Evolutionary conservation across 495 filamentous ascomycete species (phyloP).

Genomic region (Aspergillus avenaceus): DNA sequence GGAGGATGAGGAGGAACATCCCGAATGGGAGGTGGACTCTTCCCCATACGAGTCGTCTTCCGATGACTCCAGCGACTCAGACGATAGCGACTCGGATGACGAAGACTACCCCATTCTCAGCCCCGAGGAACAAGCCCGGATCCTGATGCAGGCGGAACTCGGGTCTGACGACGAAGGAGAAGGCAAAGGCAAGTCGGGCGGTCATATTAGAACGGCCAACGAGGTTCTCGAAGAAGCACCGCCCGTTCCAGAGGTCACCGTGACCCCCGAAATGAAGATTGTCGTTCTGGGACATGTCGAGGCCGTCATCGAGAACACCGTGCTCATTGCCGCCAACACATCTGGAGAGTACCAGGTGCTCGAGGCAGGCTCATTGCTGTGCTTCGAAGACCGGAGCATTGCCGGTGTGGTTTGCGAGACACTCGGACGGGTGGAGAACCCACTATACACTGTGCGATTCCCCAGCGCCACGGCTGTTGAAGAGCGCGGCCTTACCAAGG

Average conservation of each 20-base stretch:
- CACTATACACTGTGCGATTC: constrained; percentile 75
- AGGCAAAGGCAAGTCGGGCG: constrained; percentile 42
- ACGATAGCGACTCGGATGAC: constrained; percentile 62
- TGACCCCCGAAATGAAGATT: constrained; percentile 73
- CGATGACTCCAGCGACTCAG: constrained; percentile 49
- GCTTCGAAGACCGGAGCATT: constrained; percentile 67
- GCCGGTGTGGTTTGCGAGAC: constrained; percentile 79
- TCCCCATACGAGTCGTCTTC: constrained; percentile 56
- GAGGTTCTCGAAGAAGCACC: constrained; percentile 64
- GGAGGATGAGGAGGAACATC: constrained; percentile 56
- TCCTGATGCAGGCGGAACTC: constrained; percentile 72
- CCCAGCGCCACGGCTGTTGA: constrained; percentile 59
- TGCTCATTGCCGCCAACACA: constrained; percentile 74
- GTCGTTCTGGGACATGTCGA: constrained; percentile 68
- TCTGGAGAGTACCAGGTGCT: constrained; percentile 80
- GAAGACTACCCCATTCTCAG: constrained; percentile 68
- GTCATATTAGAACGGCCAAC: constrained; percentile 64
- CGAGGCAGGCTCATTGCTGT: constrained; percentile 77
- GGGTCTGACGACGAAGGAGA: constrained; percentile 68
- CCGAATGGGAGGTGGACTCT: constrained; percentile 70
- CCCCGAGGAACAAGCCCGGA: constrained; percentile 71
- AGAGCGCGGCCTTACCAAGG: constrained; percentile 57
- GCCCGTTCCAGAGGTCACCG: constrained; percentile 66
- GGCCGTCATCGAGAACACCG: constrained; percentile 66
- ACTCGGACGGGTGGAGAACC: constrained; percentile 75